These are phyloP conservation scores for Alternaria sp. DNA, from an alignment of 2,329 filamentous ascomycete genomes.

Conservation along the genomic window DNA sequence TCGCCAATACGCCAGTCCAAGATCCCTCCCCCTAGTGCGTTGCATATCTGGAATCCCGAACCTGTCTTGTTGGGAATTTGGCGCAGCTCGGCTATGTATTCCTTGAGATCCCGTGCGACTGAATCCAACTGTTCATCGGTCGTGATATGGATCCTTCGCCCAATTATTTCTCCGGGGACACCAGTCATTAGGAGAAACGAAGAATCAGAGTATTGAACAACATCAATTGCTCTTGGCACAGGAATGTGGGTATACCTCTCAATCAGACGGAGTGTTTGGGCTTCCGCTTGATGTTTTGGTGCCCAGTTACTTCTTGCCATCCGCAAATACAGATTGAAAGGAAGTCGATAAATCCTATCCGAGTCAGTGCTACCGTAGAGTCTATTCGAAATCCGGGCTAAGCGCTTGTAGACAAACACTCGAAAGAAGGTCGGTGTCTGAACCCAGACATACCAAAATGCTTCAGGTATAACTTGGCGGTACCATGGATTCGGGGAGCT, in stretches of 20 bases:
- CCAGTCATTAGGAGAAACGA: conserved; percentile 31
- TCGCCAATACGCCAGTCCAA: conserved; percentile 29
- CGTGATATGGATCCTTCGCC: conserved; percentile 24
- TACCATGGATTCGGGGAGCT: neutral
- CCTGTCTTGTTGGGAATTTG: conserved; percentile 25
- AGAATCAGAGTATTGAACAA: conserved; percentile 19
- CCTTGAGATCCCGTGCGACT: conserved; percentile 21
- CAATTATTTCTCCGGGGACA: conserved; percentile 19
- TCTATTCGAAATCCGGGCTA: conserved; percentile 2
- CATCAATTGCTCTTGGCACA: conserved; percentile 23
- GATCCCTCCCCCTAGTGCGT: conserved; percentile 27
- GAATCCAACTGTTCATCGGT: conserved; percentile 24
- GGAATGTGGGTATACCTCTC: conserved; percentile 22
- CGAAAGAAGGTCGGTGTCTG: conserved; percentile 20
- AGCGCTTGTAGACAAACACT: conserved; percentile 23
- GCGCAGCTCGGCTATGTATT: conserved; percentile 24
- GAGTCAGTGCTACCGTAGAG: conserved; percentile 27
- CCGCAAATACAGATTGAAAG: conserved; percentile 32
- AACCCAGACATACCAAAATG: conserved; percentile 18
- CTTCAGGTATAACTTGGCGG: neutral
- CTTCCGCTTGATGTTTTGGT: conserved; percentile 27
- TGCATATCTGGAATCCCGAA: conserved; percentile 26
- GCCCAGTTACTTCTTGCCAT: conserved; percentile 22
- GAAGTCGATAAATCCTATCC: conserved; percentile 22
- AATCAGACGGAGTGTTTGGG: conserved; percentile 20